phyloP scores from a whole-genome alignment of 2,329 filamentous ascomycete species.

The Pseudogymnoascus sp. region DNA sequence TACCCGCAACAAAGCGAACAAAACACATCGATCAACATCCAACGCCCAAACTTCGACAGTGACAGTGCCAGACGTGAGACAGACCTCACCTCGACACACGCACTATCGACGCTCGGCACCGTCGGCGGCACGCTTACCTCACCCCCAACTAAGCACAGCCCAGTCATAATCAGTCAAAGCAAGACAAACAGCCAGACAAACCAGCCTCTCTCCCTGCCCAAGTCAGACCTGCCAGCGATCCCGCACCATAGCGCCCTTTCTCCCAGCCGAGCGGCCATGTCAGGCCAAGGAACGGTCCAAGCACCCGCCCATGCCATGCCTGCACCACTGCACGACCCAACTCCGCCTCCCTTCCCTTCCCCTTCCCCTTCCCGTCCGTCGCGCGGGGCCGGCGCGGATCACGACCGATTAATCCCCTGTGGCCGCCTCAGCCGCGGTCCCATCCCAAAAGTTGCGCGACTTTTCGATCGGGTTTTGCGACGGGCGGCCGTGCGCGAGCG shows the following conservation, averaged over 20 bases:
- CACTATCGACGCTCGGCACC: not conserved
- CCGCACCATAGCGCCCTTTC: not conserved
- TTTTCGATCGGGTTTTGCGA: not conserved
- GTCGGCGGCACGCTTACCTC: constrained; percentile 2
- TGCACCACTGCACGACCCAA: not conserved
- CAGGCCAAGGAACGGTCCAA: constrained; percentile 5
- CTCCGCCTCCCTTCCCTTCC: not conserved
- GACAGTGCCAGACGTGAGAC: not conserved
- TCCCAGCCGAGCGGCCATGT: not conserved
- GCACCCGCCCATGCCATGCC: not conserved
- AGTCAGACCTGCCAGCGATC: not conserved
- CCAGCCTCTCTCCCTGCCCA: not conserved
- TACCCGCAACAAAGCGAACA: not conserved
- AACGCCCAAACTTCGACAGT: not conserved
- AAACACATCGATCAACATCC: not conserved
- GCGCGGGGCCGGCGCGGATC: constrained; percentile 1
- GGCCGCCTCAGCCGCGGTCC: constrained; percentile 1
- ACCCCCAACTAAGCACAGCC: not conserved
- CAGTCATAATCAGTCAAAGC: not conserved
- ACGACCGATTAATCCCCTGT: not conserved
- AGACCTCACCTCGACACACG: not conserved
- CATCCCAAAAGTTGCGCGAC: not conserved
- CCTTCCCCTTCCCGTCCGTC: not conserved
- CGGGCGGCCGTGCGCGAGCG: not conserved
- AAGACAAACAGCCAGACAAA: not conserved